These are phyloP conservation scores for Fusarium nodosum DNA, from an alignment of 2,329 filamentous ascomycete genomes.

Conservation along the genomic window DNA sequence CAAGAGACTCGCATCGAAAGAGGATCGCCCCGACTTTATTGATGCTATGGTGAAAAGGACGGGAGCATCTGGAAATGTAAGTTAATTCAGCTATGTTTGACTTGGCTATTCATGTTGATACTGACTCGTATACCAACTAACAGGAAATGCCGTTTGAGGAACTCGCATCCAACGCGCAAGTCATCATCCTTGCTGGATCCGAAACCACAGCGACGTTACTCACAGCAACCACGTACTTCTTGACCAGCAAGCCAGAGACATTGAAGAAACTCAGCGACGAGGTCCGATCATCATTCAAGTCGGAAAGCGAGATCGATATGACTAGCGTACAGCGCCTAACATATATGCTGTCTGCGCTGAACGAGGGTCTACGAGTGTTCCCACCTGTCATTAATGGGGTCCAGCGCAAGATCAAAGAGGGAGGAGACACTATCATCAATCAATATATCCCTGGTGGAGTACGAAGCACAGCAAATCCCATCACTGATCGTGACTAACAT, in stretches of 20 bases:
- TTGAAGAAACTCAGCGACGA: slow-evolving; percentile 54
- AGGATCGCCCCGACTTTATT: background rate
- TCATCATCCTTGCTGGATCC: slow-evolving; percentile 51
- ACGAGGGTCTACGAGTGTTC: slow-evolving; percentile 58
- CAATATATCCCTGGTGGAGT: slow-evolving; percentile 52
- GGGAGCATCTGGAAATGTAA: background rate
- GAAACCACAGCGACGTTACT: slow-evolving; percentile 55
- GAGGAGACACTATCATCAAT: slow-evolving; percentile 48
- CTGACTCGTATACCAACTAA: background rate
- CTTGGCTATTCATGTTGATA: accelerated
- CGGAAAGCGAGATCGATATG: slow-evolving; percentile 56
- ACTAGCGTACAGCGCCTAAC: slow-evolving; percentile 20
- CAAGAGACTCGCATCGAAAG: background rate
- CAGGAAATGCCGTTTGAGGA: background rate
- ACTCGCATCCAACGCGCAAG: background rate
- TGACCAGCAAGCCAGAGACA: slow-evolving; percentile 44
- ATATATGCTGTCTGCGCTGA: slow-evolving; percentile 55
- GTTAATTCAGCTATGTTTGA: accelerated
- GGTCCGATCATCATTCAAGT: slow-evolving; percentile 55
- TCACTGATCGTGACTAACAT: background rate
- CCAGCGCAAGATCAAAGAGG: slow-evolving; percentile 48
- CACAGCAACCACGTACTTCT: slow-evolving; percentile 47
- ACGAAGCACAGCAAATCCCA: accelerated
- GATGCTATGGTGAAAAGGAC: background rate
- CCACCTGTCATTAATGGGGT: background rate